Percentiles rank a stretch among this genome's conserved stretches.
These are phyloP conservation scores for Aspergillus haitiensis DNA, from an alignment of 495 filamentous ascomycete species.

Conservation along the genomic window DNA sequence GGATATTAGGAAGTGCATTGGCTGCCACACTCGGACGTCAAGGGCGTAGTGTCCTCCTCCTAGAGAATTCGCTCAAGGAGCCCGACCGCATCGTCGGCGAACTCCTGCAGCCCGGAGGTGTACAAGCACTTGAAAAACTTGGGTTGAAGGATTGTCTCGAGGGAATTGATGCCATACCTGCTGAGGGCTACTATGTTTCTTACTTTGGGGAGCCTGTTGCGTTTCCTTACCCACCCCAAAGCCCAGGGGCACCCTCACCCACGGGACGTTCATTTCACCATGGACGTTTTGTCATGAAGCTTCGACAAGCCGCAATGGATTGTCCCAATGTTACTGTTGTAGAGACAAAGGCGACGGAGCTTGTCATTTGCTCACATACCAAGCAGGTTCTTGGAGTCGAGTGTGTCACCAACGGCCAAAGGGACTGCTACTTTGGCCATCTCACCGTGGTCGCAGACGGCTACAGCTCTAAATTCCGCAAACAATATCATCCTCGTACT, in stretches of 20 bases:
- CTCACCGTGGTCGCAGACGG: constrained; percentile 91
- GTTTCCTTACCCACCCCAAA: constrained; percentile 66
- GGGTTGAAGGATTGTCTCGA: constrained; percentile 83
- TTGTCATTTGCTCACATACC: constrained; percentile 58
- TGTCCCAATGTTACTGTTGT: constrained; percentile 72
- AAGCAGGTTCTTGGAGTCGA: constrained; percentile 74
- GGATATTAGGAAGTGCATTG: constrained; percentile 83
- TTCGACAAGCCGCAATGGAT: constrained; percentile 63
- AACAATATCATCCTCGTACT: constrained; percentile 65
- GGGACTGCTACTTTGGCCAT: constrained; percentile 77
- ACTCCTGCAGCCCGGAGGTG: constrained; percentile 88
- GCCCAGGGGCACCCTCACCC: constrained; percentile 42
- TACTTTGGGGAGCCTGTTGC: constrained; percentile 76
- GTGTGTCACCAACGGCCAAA: constrained; percentile 58
- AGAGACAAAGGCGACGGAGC: constrained; percentile 66
- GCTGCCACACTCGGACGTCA: constrained; percentile 85
- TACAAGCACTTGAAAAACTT: constrained; percentile 74
- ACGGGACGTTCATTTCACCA: constrained; percentile 79
- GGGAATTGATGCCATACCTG: constrained; percentile 79
- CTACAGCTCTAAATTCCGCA: constrained; percentile 91
- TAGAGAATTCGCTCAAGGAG: constrained; percentile 87
- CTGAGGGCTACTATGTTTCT: constrained; percentile 82
- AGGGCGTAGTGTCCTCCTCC: constrained; percentile 84
- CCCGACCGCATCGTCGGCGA: constrained; percentile 97
- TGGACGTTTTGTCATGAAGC: constrained; percentile 75